These are phyloP conservation scores for Cercospora brassicicola DNA, from an alignment of 2,329 filamentous ascomycete genomes.

Conservation along the genomic window DNA sequence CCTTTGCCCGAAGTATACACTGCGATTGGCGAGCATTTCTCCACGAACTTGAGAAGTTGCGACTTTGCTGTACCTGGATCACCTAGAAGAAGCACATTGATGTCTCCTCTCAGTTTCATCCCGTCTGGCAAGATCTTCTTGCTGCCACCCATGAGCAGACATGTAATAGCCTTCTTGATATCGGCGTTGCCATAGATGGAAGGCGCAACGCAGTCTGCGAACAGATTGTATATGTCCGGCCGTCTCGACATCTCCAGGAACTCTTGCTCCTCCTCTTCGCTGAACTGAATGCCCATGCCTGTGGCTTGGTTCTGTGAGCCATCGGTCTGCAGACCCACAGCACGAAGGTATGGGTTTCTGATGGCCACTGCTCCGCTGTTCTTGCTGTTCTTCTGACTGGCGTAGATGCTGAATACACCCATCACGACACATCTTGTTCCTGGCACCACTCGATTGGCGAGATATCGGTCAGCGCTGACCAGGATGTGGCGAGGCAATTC, in stretches of 20 bases:
- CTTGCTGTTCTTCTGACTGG: conserved; percentile 78
- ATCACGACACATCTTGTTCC: conserved; percentile 93
- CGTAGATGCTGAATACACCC: conserved; percentile 97
- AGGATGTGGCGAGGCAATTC: conserved; percentile 93
- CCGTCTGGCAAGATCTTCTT: conserved; percentile 98
- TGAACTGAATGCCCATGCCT: conserved; percentile 67
- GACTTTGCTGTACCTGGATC: conserved; percentile 98
- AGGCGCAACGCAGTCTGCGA: conserved; percentile 89
- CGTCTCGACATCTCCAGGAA: conserved; percentile 87
- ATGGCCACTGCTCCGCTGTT: conserved; percentile 86
- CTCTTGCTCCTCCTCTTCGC: conserved; percentile 95
- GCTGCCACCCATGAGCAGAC: conserved; percentile 86
- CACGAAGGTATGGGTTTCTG: conserved; percentile 88
- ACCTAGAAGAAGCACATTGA: conserved; percentile 94
- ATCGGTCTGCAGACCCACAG: conserved; percentile 88
- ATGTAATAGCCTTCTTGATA: conserved; percentile 97
- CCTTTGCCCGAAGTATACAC: conserved; percentile 99
- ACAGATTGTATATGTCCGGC: conserved; percentile 86
- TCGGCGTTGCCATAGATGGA: conserved; percentile 95
- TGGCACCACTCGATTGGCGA: conserved; percentile 93
- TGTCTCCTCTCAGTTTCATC: conserved; percentile 96
- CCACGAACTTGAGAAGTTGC: conserved; percentile 93
- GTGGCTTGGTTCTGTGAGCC: conserved; percentile 87
- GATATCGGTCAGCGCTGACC: conserved; percentile 91
- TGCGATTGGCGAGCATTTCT: conserved; percentile 92